phyloP scores from a whole-genome alignment of 306 rosid species.

The Quercus gilva region DNA sequence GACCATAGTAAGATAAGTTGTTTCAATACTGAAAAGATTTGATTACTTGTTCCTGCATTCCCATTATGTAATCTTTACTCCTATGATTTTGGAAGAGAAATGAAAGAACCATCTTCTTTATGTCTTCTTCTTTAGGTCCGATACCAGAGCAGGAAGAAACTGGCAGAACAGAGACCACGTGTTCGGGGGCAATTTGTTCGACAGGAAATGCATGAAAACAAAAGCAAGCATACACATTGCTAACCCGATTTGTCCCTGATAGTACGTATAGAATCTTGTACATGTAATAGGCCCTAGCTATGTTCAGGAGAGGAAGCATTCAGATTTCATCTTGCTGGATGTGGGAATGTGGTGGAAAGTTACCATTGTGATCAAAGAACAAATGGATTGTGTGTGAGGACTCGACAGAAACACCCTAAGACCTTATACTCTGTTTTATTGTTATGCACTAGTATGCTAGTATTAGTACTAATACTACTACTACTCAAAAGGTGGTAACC shows the following conservation, averaged over 20 bases:
- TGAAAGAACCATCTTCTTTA: neutral
- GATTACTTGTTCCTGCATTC: neutral
- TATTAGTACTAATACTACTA: too few species aligned
- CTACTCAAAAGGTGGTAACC: neutral
- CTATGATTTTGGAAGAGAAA: neutral
- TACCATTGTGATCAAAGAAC: neutral
- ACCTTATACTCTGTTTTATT: neutral
- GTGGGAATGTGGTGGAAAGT: neutral
- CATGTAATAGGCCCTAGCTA: neutral
- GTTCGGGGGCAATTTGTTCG: conserved; percentile 18
- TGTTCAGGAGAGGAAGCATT: neutral
- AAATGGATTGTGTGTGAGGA: neutral
- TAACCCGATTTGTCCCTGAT: neutral
- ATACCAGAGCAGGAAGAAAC: conserved; percentile 20
- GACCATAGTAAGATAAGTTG: neutral
- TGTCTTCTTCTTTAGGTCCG: conserved; percentile 13
- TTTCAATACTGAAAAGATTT: neutral
- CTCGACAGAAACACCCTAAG: neutral
- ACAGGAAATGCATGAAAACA: neutral
- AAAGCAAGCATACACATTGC: conserved; percentile 5
- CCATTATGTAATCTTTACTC: neutral
- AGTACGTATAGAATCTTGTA: neutral
- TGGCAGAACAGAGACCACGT: conserved; percentile 26
- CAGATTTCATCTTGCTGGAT: neutral
- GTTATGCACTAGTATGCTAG: neutral